Evolutionary conservation across 306 rosid genomes (phyloP).

Genomic region (Macrotyloma uniflorum): DNA sequence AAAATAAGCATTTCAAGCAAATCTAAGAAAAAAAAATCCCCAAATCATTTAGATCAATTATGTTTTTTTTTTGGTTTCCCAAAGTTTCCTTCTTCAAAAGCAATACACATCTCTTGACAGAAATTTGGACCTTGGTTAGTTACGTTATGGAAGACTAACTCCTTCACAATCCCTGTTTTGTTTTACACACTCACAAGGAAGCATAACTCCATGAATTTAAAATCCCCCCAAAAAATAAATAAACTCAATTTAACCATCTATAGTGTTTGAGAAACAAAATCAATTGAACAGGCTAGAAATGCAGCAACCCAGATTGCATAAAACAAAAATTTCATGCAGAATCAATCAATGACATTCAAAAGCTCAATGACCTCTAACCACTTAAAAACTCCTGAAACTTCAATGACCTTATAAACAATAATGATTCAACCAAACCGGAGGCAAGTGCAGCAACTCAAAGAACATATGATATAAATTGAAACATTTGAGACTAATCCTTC

Average conservation of each 20-base stretch:
- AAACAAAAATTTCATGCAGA: not conserved
- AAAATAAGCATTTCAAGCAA: not conserved
- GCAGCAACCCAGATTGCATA: not conserved
- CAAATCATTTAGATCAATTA: not conserved
- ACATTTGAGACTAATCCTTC: not conserved
- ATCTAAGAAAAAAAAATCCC: not conserved
- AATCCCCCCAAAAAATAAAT: not conserved
- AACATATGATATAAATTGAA: not conserved
- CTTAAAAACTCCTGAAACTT: not conserved
- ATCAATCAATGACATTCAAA: not conserved
- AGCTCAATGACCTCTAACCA: not conserved
- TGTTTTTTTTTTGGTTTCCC: not conserved
- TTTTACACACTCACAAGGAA: not conserved
- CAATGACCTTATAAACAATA: not conserved
- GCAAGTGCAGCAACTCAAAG: slow-evolving; percentile 14
- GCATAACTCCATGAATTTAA: not conserved
- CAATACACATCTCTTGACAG: not conserved
- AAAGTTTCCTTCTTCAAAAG: not conserved
- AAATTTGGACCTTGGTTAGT: not conserved
- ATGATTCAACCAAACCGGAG: not conserved
- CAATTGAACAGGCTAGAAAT: not conserved
- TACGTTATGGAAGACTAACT: not conserved
- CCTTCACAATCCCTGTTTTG: not conserved
- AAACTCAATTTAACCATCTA: not conserved
- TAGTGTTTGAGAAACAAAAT: not conserved